Percentiles rank a stretch among this genome's conserved stretches.
Conservation (phyloP, 2,329 filamentous ascomycete genomes). For the Thielaviopsis populi region DNA sequence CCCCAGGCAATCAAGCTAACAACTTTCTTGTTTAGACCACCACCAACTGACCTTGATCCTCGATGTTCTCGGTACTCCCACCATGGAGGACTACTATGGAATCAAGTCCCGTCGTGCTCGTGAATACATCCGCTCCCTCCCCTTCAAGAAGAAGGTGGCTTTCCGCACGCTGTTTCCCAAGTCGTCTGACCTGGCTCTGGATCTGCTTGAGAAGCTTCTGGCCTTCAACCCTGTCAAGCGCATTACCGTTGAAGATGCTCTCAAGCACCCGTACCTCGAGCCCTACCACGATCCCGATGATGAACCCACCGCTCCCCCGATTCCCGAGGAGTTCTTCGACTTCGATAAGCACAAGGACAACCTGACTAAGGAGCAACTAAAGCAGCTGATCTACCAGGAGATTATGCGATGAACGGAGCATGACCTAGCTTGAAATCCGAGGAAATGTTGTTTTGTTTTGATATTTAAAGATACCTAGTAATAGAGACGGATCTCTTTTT, state of each 20-base stretch:
- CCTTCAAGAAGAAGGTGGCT: conserved; percentile 99
- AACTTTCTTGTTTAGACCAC: conserved; percentile 49
- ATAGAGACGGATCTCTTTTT: conserved; percentile 3
- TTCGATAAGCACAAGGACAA: conserved; percentile 99
- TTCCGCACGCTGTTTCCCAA: conserved; percentile 96
- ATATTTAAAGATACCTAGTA: conserved; percentile 12
- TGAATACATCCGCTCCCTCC: conserved; percentile 94
- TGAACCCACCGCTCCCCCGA: conserved; percentile 89
- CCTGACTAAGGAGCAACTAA: conserved; percentile 94
- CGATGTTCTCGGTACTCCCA: conserved; percentile 92
- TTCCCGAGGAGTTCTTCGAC: conserved; percentile 98
- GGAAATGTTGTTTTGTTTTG: neutral
- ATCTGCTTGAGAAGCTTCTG: conserved; percentile 85
- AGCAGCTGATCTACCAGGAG: conserved; percentile 94
- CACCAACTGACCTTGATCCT: conserved; percentile 95
- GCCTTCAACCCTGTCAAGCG: conserved; percentile 98
- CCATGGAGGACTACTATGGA: conserved; percentile 99
- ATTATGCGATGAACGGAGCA: conserved; percentile 49
- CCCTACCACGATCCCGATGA: conserved; percentile 98
- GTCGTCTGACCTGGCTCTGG: conserved; percentile 91
- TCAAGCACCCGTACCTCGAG: conserved; percentile 96
- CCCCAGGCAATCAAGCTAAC: neutral
- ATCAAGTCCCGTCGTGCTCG: conserved; percentile 96
- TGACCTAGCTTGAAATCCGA: neutral
- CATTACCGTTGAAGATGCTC: conserved; percentile 91